Percentiles rank a stretch among this genome's conserved stretches.
Conservation (phyloP, 164 flowering plant species). For the Vitis rotundifolia region DNA sequence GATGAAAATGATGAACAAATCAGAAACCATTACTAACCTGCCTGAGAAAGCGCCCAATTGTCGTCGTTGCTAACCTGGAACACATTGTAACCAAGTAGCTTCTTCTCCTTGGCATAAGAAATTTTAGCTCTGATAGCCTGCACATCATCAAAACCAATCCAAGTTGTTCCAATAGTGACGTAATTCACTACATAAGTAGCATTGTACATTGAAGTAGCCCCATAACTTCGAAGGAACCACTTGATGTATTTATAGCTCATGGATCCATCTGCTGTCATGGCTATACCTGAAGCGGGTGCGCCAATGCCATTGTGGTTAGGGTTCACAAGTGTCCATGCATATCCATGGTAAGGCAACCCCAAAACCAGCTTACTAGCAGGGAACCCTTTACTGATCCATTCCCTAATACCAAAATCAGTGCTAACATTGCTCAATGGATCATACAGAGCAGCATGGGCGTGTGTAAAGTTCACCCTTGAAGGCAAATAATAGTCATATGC, state of each 20-base stretch:
- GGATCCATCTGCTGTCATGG: constrained; percentile 8
- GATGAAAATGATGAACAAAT: too few relatives aligned
- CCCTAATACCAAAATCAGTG: constrained; percentile 18
- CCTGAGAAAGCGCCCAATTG: constrained; percentile 12
- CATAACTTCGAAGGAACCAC: constrained; percentile 9
- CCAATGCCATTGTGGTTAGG: constrained; percentile 7
- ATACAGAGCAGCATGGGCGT: constrained; percentile 28
- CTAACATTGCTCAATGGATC: constrained; percentile 13
- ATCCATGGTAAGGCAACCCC: constrained; percentile 29
- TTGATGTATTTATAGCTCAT: constrained; percentile 16
- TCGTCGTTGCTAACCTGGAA: constrained; percentile 16
- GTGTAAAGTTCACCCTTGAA: constrained; percentile 6
- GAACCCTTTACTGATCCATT: constrained; percentile 22
- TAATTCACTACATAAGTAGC: constrained; percentile 28
- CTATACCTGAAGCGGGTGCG: constrained; percentile 18
- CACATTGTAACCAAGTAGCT: constrained; percentile 20
- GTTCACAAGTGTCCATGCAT: constrained; percentile 25
- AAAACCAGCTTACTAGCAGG: constrained; percentile 21
- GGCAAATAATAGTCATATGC: constrained; percentile 22
- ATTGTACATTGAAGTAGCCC: constrained; percentile 19
- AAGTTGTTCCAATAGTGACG: constrained; percentile 17
- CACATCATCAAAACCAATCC: constrained; percentile 27
- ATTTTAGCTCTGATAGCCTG: constrained; percentile 16
- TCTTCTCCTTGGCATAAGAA: constrained; percentile 18
- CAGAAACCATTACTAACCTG: not conserved